Base-by-base conservation (phyloP, 768 basidiomycete genomes). In the Suillus ampliporus region DNA sequence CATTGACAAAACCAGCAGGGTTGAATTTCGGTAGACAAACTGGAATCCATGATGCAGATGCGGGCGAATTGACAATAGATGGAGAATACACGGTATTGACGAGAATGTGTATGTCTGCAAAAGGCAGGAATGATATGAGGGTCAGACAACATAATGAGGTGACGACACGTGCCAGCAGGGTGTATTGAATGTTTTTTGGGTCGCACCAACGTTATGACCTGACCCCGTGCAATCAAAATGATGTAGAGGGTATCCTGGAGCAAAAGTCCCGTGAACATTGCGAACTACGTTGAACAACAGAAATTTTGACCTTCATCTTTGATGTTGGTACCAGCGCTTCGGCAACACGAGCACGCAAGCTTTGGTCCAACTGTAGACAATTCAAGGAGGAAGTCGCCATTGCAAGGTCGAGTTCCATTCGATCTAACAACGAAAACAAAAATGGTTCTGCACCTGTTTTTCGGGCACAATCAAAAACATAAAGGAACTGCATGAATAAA, bases 1-100 rank as follows among this genome's bases (percentile, higher is more conserved):
- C 91, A 73, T 99, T 94, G 31, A 97, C 88, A 75, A 98, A 98
- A 1, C 90, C 90, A 5, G 87, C 78, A 0, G 93, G 82, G 70
- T 98, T 94, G 81, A 93, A 99, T 74, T 95, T 95, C 0, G 97
- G 97, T 4, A 99, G 84, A 73, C 97, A 99, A 52, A 99, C 85
- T 3, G 97, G 97, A 9, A 99, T 85, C 94, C 95, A 99, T 7
- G 91, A 90, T 15, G 95, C 91, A 8, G 94, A 82, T 7, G 89
- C 90, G 10, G 89, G 88, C 2, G 89, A 91, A 71, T 88, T 91
- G 63, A 82, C 80, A 66, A 91, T 87, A 1, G 94, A 90, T 0
- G 94, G 91, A 0, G 92, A 85, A 61, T 91, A 86, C 9, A 98
- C 85, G 3, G 95, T 97, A 72, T 97, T 98, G 59, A 99, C 82